Evolutionary conservation across 441 rosid species (phyloP), one percentile per base, ranked within the genome.

Genomic region (Melianthus villosus): DNA sequence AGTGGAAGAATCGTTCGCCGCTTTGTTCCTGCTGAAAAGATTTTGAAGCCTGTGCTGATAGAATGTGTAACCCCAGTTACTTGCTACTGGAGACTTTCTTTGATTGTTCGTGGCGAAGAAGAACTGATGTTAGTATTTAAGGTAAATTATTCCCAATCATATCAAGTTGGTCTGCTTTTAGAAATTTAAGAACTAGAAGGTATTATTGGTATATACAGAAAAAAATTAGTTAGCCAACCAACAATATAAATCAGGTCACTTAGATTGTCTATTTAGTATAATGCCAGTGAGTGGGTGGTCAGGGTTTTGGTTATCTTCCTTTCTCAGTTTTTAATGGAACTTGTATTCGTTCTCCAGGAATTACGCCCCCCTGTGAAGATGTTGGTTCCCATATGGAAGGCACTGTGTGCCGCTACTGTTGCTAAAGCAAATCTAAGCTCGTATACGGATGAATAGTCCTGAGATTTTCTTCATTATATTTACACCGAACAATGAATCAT

Each of bases 321-420:
- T 18, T 28, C 36, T 9, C 1, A 17, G 12, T 14, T 29, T 20
- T 25, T 16, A 25, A 4, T 33, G 17, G 8, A 16, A 44, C 37
- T 42, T 46, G 50, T 40, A 32, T 45, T 14, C 19, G 16, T 29
- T 54, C 15, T 45, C 50, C 59, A 87, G 95, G 77, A 78, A 62
- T 51, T 72, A 45, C 79, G 51, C 11, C 94, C 84, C 3, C 86
- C 93, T 6, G 44, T 77, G 64, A 89, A 75, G 68, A 77, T 82
- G 76, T 44, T 79, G 68, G 64, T 75, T 44, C 94, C 89, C 14
- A 54, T 82, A 38, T 84, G 91, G 94, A 84, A 73, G 60, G 86
- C 86, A 20, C 58, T 89, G 45, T 72, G 86, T 59, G 37, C 64
- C 35, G 71, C 67, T 46, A 59, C 51, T 6, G 76, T n/a, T n/a